phyloP scores from a whole-genome alignment of 345 rosid species.

The Brassica incana region DNA sequence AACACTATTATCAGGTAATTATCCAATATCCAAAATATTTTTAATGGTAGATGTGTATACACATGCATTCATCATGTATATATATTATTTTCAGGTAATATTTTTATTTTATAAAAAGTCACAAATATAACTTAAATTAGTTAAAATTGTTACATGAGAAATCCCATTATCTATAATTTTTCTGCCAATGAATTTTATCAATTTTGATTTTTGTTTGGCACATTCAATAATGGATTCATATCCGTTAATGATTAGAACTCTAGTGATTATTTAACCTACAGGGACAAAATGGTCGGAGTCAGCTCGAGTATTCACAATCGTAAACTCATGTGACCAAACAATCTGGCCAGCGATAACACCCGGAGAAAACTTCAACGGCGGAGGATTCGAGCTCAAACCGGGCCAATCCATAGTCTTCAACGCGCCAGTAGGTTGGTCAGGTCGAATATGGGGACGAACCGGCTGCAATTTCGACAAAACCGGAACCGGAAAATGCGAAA shows the following conservation, averaged over 20 bases:
- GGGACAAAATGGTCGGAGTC: slow-evolving; percentile 45
- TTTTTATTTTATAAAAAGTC: too few species aligned
- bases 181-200: too few species aligned
- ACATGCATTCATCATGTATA: not conserved
- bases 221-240: not conserved
- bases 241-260: not conserved
- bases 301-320: slow-evolving; percentile 65
- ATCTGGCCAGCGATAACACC: slow-evolving; percentile 62
- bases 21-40: not conserved
- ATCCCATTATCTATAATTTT: too few species aligned
- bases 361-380: slow-evolving; percentile 40
- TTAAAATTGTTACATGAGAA: too few species aligned
- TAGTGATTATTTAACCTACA: slow-evolving; percentile 5
- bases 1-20: slow-evolving; percentile 48
- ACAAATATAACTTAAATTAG: too few species aligned
- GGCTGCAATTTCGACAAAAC: slow-evolving; percentile 64
- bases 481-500: slow-evolving; percentile 68
- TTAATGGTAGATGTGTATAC: not conserved
- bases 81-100: too few species aligned
- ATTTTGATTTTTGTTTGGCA: too few species aligned
- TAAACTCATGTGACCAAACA: slow-evolving; percentile 60
- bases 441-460: slow-evolving; percentile 85
- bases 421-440: slow-evolving; percentile 77
- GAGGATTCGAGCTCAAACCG: slow-evolving; percentile 59
- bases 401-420: slow-evolving; percentile 56